These are phyloP conservation scores for Trypanosoma congolense DNA, from an alignment of 208 protist genomes.

Conservation along the genomic window DNA sequence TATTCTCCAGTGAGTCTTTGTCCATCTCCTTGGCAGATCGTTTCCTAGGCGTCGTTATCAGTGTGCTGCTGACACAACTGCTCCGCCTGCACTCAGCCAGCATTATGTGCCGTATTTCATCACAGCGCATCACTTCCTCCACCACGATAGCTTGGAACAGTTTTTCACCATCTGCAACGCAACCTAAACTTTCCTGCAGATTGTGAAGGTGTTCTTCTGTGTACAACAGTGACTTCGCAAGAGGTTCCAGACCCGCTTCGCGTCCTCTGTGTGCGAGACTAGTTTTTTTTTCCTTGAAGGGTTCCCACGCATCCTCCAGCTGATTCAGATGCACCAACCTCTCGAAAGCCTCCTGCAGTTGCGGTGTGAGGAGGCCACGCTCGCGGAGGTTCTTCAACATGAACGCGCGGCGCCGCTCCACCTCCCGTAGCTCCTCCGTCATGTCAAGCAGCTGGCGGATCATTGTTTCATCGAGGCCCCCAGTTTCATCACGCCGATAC, in stretches of 20 bases:
- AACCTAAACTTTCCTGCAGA: conserved; percentile 17
- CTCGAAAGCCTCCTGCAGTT: conserved; percentile 34
- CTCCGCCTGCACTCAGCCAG: conserved; percentile 34
- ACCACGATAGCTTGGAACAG: conserved; percentile 57
- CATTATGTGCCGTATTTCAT: conserved; percentile 34
- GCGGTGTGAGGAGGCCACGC: conserved; percentile 63
- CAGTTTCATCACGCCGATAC: conserved; percentile 78
- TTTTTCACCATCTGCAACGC: conserved; percentile 41
- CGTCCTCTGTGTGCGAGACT: conserved; percentile 69
- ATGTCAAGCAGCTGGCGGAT: conserved; percentile 64
- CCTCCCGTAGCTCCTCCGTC: conserved; percentile 57
- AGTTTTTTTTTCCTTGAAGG: conserved; percentile 72
- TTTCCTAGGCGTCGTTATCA: conserved; percentile 52
- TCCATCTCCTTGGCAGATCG: conserved; percentile 60
- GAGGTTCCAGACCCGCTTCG: conserved; percentile 62
- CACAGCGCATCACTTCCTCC: conserved; percentile 64
- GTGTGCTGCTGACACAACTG: conserved; percentile 25
- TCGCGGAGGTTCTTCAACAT: conserved; percentile 72
- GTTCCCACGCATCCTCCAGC: conserved; percentile 82
- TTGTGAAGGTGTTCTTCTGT: conserved; percentile 28
- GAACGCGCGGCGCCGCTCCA: conserved; percentile 65
- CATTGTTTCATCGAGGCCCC: conserved; percentile 55
- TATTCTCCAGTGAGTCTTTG: conserved; percentile 37
- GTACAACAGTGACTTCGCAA: conserved; percentile 39
- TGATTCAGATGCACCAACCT: conserved; percentile 62